phyloP scores from a whole-genome alignment of 1,139 yeast species.

The Nematodospora anomalae region DNA sequence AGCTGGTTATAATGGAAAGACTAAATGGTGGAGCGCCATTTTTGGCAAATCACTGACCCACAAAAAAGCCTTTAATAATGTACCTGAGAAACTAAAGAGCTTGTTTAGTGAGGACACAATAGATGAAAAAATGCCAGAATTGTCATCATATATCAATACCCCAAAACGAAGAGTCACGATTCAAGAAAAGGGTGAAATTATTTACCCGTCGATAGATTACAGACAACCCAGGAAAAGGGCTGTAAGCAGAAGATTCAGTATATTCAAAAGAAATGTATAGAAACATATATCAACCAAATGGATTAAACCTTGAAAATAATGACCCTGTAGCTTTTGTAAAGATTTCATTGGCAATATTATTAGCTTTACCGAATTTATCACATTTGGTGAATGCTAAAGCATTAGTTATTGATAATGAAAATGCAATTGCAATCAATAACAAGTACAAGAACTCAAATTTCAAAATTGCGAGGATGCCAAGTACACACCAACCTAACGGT shows the following conservation, averaged over 20 bases:
- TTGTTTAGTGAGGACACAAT: slow-evolving; percentile 6
- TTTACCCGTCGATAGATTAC: slow-evolving; percentile 6
- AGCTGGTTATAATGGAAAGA: neutral
- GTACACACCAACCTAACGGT: slow-evolving; percentile 72
- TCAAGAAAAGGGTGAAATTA: slow-evolving; percentile 11
- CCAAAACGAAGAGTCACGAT: slow-evolving; percentile 13
- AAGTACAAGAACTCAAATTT: slow-evolving; percentile 78
- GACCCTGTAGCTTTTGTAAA: slow-evolving; percentile 52
- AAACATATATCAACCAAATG: slow-evolving; percentile 27
- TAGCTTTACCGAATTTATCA: slow-evolving; percentile 86
- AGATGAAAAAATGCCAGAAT: slow-evolving; percentile 3
- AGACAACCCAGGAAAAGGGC: neutral
- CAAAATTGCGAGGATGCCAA: slow-evolving; percentile 74
- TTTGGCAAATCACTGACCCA: neutral
- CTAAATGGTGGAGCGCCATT: neutral
- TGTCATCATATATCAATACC: neutral
- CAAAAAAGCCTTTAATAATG: neutral
- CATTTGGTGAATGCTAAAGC: slow-evolving; percentile 89
- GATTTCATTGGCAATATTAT: slow-evolving; percentile 47
- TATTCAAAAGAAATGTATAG: slow-evolving; percentile 9
- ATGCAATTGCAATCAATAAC: slow-evolving; percentile 62
- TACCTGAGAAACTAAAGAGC: slow-evolving; percentile 6
- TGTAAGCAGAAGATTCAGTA: slow-evolving; percentile 10
- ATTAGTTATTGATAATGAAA: slow-evolving; percentile 73
- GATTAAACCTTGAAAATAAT: slow-evolving; percentile 51